Base-by-base conservation (phyloP, 2,329 filamentous ascomycete genomes). In the Microascus cirrosus region DNA sequence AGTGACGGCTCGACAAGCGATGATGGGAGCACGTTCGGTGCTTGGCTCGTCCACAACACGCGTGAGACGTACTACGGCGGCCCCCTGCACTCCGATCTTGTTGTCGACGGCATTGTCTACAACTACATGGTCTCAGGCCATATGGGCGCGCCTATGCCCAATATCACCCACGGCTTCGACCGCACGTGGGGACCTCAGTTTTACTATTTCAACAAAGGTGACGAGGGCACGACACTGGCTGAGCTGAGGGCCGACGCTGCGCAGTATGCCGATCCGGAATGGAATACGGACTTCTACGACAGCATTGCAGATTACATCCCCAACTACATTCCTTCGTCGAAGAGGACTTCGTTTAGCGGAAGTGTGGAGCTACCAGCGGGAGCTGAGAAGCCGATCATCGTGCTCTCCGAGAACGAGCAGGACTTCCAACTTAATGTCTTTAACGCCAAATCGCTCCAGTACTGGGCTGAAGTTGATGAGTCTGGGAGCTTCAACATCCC, bases 21-120 rank as follows among this genome's bases (percentile, higher is more conserved):
- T 20, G 76, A 79, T 59, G 77, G 77, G 13, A 74, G 73, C 1
- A 78, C 77, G 0, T 85, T 77, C 60, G 82, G 83, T 1, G 79
- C 80, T 1, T 86, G 82, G 82, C 68, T 86, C 15, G 80, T 86
- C 1, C 81, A 83, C 77, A 85, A 85, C 63, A 84, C 79, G 0
- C 79, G 77, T 61, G 82, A 86, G 56, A 83, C 81, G 0, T 84
- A 84, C 62, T 84, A 79, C 63, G 80, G 79, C 10, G 83, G 83
- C 0, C 83, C 83, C 0, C 68, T 82, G 2, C 82, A 85, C 66
- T 84, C 82, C 0, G 84, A 86, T 63, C 69, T 86, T 6, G 77
- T 77, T 0, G 83, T 86, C 0, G 83, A 86, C 62, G 83, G 82
- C 0, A 85, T 86, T 53, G 75, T 86, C 0, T 85, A 86, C 66